These are phyloP conservation scores for Crucibulum laeve DNA, from an alignment of 768 basidiomycete species.

Conservation along the genomic window DNA sequence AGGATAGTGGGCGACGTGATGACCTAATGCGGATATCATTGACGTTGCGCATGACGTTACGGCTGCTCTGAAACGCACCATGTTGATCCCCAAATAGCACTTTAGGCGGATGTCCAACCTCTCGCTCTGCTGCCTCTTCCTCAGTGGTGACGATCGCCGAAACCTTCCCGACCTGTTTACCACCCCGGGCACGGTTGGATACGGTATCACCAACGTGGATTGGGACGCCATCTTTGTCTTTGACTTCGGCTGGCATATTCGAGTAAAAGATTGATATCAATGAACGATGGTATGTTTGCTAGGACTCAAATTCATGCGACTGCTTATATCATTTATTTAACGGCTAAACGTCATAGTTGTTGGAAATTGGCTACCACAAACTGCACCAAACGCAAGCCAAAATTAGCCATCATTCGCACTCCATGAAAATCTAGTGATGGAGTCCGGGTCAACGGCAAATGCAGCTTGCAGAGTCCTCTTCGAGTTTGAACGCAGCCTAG, in stretches of 20 bases:
- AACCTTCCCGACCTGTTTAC: constrained; percentile 5
- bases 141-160: constrained; percentile 2
- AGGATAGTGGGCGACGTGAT: background rate
- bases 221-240: background rate
- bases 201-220: background rate
- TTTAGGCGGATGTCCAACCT: constrained; percentile 6
- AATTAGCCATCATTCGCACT: too few relatives aligned
- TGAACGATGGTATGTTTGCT: too few relatives aligned
- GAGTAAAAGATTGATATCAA: too few relatives aligned
- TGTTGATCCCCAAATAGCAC: constrained; percentile 6
- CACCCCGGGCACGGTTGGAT: background rate
- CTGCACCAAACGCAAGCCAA: too few relatives aligned
- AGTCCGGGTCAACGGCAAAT: too few relatives aligned
- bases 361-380: too few relatives aligned
- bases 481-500: too few relatives aligned
- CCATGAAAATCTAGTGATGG: too few relatives aligned
- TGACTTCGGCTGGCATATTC: background rate
- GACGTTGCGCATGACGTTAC: background rate
- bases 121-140: constrained; percentile 7
- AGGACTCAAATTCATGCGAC: too few relatives aligned
- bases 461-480: too few relatives aligned
- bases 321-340: too few relatives aligned
- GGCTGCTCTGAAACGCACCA: background rate
- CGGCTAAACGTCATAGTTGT: too few relatives aligned
- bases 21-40: background rate